phyloP scores from a whole-genome alignment of 2,329 filamentous ascomycete genomes.

The Aaosphaeria pasadenensis region DNA sequence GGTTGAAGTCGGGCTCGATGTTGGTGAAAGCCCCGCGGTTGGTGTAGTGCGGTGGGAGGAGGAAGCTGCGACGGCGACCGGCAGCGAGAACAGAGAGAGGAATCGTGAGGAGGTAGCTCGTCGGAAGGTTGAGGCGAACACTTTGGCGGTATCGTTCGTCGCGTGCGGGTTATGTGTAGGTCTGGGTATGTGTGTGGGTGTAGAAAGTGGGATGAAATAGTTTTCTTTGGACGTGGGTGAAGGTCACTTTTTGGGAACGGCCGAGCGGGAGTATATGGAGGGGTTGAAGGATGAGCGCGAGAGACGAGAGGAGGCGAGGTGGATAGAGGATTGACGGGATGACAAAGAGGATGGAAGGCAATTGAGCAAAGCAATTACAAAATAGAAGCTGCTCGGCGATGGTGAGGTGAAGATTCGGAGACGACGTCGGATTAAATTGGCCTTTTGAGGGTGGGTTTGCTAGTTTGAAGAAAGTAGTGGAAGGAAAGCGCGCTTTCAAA shows the following conservation, averaged over 20 bases:
- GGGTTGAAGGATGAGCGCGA: background rate
- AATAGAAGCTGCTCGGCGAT: constrained; percentile 17
- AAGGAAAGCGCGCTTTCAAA: too few species aligned
- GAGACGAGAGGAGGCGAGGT: background rate
- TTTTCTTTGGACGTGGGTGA: background rate
- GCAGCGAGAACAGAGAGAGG: constrained; percentile 68
- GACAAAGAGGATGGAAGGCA: constrained; percentile 9
- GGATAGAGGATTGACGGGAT: constrained; percentile 6
- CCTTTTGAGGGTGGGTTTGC: too few species aligned
- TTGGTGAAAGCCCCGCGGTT: constrained; percentile 38
- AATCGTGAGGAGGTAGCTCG: constrained; percentile 61
- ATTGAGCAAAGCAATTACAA: background rate
- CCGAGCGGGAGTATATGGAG: background rate
- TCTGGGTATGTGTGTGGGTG: constrained; percentile 9
- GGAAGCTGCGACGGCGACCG: constrained; percentile 69
- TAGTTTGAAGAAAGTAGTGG: too few species aligned
- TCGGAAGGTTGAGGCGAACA: constrained; percentile 84
- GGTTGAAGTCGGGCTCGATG: constrained; percentile 26
- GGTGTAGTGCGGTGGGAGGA: constrained; percentile 59
- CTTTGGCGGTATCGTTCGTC: constrained; percentile 62
- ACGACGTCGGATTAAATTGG: background rate
- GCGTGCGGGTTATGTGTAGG: constrained; percentile 15
- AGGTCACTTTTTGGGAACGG: background rate
- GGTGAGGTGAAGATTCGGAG: constrained; percentile 18
- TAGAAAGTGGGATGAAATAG: background rate